Evolutionary conservation across 23 red algal species (phyloP).

Genomic region (Chondrus crispus): DNA sequence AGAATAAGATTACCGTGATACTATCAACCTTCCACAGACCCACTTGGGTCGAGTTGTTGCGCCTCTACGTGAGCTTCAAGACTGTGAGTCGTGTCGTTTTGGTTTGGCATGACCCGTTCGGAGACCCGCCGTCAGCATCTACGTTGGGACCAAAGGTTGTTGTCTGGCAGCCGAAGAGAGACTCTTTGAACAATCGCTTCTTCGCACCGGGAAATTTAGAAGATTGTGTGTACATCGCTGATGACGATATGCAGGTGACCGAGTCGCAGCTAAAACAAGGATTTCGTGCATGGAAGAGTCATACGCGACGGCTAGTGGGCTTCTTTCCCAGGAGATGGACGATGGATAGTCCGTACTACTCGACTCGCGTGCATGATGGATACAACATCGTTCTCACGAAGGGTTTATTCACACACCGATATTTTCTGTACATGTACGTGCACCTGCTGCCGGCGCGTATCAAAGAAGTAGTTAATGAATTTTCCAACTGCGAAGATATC

Average conservation of each 20-base stretch:
- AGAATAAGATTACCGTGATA: conserved; percentile 40
- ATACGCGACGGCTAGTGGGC: conserved; percentile 26
- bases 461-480: conserved; percentile 25
- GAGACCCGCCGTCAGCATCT: conserved; percentile 28
- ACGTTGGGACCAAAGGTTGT: conserved; percentile 20
- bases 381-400: conserved; percentile 46
- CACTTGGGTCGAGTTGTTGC: conserved; percentile 27
- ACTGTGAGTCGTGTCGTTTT: conserved; percentile 30
- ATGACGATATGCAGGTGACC: conserved; percentile 51
- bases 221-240: conserved; percentile 42
- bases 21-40: conserved; percentile 23
- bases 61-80: conserved; percentile 20
- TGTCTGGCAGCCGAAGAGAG: conserved; percentile 34
- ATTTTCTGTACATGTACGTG: conserved; percentile 43
- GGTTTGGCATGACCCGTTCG: conserved; percentile 40
- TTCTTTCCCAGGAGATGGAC: conserved; percentile 34
- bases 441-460: conserved; percentile 23
- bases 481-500: conserved; percentile 37
- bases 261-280: conserved; percentile 35
- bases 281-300: conserved; percentile 20
- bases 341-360: conserved; percentile 47
- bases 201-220: conserved; percentile 39
- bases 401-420: conserved; percentile 32
- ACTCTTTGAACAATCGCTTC: conserved; percentile 52
- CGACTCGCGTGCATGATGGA: conserved; percentile 42